phyloP scores from a whole-genome alignment of 768 basidiomycete genomes.

The Kwoniella sp. region DNA sequence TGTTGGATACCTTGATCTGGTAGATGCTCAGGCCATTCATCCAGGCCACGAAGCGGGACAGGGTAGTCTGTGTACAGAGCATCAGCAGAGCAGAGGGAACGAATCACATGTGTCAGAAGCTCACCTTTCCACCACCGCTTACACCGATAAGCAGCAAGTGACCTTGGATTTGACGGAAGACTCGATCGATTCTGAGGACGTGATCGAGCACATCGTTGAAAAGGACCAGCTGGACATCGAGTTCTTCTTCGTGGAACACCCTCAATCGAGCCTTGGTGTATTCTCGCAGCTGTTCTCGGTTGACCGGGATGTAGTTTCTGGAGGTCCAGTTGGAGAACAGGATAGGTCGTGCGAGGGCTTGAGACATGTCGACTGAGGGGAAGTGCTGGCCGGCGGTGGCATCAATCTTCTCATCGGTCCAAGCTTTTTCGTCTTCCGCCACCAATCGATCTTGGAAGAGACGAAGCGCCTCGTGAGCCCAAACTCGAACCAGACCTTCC shows the following conservation, averaged over 20 bases:
- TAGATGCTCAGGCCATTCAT: slow-evolving; percentile 99
- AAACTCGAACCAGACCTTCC: slow-evolving; percentile 92
- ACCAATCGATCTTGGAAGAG: slow-evolving; percentile 98
- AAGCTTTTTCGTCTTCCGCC: slow-evolving; percentile 82
- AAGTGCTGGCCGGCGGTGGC: slow-evolving; percentile 80
- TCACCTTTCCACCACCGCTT: slow-evolving; percentile 96
- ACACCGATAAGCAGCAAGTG: slow-evolving; percentile 96
- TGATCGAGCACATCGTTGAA: slow-evolving; percentile 99
- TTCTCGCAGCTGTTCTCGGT: slow-evolving; percentile 87
- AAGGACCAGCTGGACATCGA: slow-evolving; percentile 94
- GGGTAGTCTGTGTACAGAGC: slow-evolving; percentile 83
- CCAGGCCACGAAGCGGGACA: slow-evolving; percentile 99
- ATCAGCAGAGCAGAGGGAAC: too few relatives aligned
- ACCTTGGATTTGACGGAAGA: slow-evolving; percentile 97
- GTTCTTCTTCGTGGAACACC: slow-evolving; percentile 98
- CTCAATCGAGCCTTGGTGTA: slow-evolving; percentile 94
- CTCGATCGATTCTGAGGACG: slow-evolving; percentile 94
- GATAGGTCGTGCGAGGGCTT: slow-evolving; percentile 85
- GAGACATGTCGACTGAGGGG: slow-evolving; percentile 84
- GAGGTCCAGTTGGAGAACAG: slow-evolving; percentile 99
- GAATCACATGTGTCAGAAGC: too few relatives aligned
- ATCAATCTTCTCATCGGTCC: slow-evolving; percentile 95
- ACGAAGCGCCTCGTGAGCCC: slow-evolving; percentile 96
- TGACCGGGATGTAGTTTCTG: slow-evolving; percentile 92
- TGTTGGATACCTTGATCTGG: slow-evolving; percentile 99